Evolutionary conservation across 345 rosid species (phyloP).

Genomic region (Aquilaria sinensis): DNA sequence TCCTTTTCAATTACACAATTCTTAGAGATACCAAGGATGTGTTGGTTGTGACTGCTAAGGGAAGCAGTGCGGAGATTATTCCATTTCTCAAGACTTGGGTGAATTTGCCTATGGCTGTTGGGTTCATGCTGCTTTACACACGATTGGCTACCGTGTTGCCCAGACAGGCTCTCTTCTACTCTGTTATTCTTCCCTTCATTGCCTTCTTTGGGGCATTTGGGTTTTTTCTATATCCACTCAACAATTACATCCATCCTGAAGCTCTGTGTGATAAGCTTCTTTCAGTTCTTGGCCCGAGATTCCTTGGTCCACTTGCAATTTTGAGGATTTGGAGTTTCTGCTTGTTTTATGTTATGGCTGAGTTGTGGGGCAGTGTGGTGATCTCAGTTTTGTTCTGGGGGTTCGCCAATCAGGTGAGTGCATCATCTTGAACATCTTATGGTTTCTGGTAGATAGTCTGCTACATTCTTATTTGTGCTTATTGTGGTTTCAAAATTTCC

Average conservation of each 20-base stretch:
- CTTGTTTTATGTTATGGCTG: slow-evolving; percentile 99
- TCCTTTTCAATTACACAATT: slow-evolving; percentile 89
- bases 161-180: slow-evolving; percentile 78
- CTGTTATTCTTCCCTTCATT: slow-evolving; percentile 83
- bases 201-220: slow-evolving; percentile 95
- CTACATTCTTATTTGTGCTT: not conserved
- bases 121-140: slow-evolving; percentile 87
- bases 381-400: slow-evolving; percentile 98
- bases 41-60: slow-evolving; percentile 91
- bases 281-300: slow-evolving; percentile 68
- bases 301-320: slow-evolving; percentile 95
- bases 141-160: slow-evolving; percentile 73
- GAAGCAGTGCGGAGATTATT: slow-evolving; percentile 96
- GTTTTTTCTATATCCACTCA: slow-evolving; percentile 86
- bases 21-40: slow-evolving; percentile 98
- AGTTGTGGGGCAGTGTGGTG: slow-evolving; percentile 98
- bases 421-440: not conserved
- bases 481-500: not conserved
- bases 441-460: not conserved
- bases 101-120: slow-evolving; percentile 96
- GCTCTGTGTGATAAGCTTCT: slow-evolving; percentile 86
- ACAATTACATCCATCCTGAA: slow-evolving; percentile 73
- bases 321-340: slow-evolving; percentile 97
- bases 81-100: slow-evolving; percentile 98
- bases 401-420: slow-evolving; percentile 87